These are phyloP conservation scores for Kokia cookei DNA, from an alignment of 441 rosid species.

Conservation along the genomic window DNA sequence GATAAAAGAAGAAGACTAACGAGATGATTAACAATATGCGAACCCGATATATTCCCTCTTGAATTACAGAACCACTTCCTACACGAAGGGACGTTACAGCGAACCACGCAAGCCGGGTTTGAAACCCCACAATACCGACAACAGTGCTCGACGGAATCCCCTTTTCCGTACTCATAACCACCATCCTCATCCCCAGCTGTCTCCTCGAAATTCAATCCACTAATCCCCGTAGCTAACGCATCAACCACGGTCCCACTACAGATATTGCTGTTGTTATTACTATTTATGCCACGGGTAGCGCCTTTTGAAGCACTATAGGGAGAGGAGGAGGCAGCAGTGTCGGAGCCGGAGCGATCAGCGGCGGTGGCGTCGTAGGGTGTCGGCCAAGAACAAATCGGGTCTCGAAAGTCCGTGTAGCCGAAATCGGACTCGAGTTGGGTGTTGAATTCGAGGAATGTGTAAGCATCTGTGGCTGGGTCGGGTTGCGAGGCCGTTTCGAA, in stretches of 20 bases:
- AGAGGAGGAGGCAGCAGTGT: constrained; percentile 35
- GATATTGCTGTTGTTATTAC: constrained; percentile 20
- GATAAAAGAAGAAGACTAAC: constrained; percentile 38
- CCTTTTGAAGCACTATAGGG: constrained; percentile 33
- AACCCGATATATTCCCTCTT: constrained; percentile 95
- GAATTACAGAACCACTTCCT: constrained; percentile 99
- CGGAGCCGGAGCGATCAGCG: constrained; percentile 28
- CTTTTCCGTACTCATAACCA: constrained; percentile 71
- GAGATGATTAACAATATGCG: constrained; percentile 96
- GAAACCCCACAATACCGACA: constrained; percentile 97
- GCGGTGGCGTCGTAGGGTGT: constrained; percentile 80
- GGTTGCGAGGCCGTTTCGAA: constrained; percentile 97
- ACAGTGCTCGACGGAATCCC: constrained; percentile 84
- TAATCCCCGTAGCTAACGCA: constrained; percentile 70
- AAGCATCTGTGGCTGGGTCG: constrained; percentile 76
- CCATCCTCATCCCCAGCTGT: constrained; percentile 68
- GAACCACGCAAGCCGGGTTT: constrained; percentile 93
- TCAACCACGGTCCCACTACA: constrained; percentile 42
- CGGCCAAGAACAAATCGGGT: constrained; percentile 68
- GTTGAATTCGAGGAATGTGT: constrained; percentile 91
- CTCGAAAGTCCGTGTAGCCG: constrained; percentile 85
- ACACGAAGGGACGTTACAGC: constrained; percentile 97
- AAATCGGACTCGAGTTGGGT: constrained; percentile 95
- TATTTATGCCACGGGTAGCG: constrained; percentile 25
- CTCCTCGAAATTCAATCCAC: constrained; percentile 91